These are phyloP conservation scores for Penicillium palitans DNA, from an alignment of 2,329 filamentous ascomycete genomes.

Conservation along the genomic window DNA sequence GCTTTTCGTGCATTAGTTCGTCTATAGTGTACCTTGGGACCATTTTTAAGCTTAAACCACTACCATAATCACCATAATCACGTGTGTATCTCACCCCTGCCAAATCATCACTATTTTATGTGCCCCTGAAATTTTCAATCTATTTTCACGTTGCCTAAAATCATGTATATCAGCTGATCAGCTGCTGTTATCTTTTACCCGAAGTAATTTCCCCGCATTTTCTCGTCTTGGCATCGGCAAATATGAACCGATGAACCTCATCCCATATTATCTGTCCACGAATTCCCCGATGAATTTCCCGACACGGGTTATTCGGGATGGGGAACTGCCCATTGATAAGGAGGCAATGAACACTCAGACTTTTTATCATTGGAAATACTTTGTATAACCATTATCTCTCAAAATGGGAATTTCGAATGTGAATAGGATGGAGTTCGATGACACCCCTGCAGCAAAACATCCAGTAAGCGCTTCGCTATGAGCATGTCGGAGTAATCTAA, in stretches of 20 bases:
- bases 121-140: neutral
- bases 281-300: conserved; percentile 18
- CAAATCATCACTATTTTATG: neutral
- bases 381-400: neutral
- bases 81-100: neutral
- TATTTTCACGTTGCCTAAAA: neutral
- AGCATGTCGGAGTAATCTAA: neutral
- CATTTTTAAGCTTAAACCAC: neutral
- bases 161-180: neutral
- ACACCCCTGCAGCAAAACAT: neutral
- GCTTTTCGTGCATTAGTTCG: neutral
- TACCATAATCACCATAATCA: neutral
- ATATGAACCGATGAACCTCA: neutral
- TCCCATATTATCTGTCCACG: neutral
- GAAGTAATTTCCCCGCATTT: conserved; percentile 12
- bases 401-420: conserved; percentile 11
- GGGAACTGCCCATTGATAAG: conserved; percentile 8
- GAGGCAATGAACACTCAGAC: neutral
- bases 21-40: too few species aligned
- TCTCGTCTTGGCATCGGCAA: conserved; percentile 18
- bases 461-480: conserved; percentile 2
- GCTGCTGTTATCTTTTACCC: neutral
- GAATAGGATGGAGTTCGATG: neutral
- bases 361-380: neutral
- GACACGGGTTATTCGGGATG: neutral